A percentile compares a stretch with the other conserved stretches of the same genome.
phyloP scores from a whole-genome alignment of 352 stramenopile species.

The Blastocystis sp. region DNA sequence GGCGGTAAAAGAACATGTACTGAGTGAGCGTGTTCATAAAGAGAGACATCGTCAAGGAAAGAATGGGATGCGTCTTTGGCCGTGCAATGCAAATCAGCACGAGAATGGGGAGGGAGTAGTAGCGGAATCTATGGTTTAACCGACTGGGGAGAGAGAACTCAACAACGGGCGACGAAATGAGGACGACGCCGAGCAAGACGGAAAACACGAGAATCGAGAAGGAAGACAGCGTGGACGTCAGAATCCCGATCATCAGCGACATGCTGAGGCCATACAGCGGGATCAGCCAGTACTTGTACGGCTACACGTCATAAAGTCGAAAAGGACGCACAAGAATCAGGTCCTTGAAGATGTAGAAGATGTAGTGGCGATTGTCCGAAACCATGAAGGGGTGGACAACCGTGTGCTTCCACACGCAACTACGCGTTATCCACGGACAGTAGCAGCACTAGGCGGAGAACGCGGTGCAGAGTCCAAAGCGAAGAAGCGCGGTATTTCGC shows the following conservation, averaged over 20 bases:
- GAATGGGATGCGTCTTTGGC: conserved; percentile 24
- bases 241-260: background rate
- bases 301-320: background rate
- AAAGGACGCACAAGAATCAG: background rate
- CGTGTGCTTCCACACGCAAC: conserved; percentile 11
- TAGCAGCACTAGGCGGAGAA: background rate
- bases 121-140: background rate
- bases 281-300: conserved; percentile 34
- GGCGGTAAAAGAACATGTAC: conserved; percentile 78
- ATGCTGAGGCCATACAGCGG: background rate
- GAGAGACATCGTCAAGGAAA: conserved; percentile 74
- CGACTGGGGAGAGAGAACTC: background rate
- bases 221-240: background rate
- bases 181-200: background rate
- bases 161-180: conserved; percentile 22
- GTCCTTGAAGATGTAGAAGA: conserved; percentile 55
- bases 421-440: background rate
- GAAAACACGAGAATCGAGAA: background rate
- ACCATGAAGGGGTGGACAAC: conserved; percentile 43
- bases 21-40: conserved; percentile 77
- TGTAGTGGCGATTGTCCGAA: conserved; percentile 51
- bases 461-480: background rate
- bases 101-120: conserved; percentile 25
- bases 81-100: conserved; percentile 10
- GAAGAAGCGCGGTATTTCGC: background rate